Base-by-base conservation (phyloP, 192 early-diverging fungal species). In the Backusella mclennaniae region DNA sequence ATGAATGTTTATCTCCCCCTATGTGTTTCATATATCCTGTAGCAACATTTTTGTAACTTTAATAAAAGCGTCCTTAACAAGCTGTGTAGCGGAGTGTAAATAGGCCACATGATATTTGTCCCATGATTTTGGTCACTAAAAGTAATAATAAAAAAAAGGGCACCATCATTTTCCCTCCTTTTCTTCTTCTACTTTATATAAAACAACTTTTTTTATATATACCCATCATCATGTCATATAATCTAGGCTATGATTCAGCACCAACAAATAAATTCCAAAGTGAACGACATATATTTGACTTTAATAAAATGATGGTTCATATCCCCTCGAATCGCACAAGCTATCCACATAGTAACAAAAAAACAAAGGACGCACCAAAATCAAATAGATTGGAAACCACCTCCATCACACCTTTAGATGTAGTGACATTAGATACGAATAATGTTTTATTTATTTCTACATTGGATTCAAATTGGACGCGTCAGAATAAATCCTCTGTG, bases 231-330 rank as follows among this genome's bases (percentile, higher is more conserved):
- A 63, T 63, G 56, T 63, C 56, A 63, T 63, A 63, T 3, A 26
- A 63, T 29, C 2, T 63, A 63, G 23, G 56, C 7, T 63, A 63
- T 63, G 68, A 69, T 38, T 26, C 39, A 14, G 35, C 21, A 21
- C n/a, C 68, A 3, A 41, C 68, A 2, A n/a, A 21, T 0, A 35
- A 69, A 39, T 69, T 69, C 7, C 35, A 69, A 69, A 69, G 68
- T 69, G 68, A 69, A 23, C 68, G 38, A 11, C 3, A 39, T 41
- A 69, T 69, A 17, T 69, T 69, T 69, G 68, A 69, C 36, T 38
- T 41, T 69, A 38, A 35, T 11, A 14, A 36, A 69, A 69, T 69
- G 21, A 12, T 38, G n/a, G 21, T 69, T 3, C 68, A 69, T 4
- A 39, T 69, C 35, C 68, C 68, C 3, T 39, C 36, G 21, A 69